A percentile compares a stretch with the other conserved stretches of the same genome.
phyloP scores from a whole-genome alignment of 169 alveolate species.

The Cryptosporidium viatorum region DNA sequence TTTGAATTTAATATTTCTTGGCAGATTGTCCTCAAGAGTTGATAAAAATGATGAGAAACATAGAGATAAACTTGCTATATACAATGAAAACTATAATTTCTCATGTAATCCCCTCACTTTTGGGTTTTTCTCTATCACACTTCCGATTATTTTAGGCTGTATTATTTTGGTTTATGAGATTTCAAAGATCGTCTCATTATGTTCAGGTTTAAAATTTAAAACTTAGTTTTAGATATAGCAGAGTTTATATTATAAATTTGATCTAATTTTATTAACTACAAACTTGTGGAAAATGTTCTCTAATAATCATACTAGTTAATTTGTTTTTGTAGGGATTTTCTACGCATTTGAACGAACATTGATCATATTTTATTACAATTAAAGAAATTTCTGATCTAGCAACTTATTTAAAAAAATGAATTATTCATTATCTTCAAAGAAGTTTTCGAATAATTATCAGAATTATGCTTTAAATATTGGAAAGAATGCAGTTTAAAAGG shows the following conservation, averaged over 20 bases:
- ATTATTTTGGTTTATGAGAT: slow-evolving; percentile 22
- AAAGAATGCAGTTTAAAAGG: neutral
- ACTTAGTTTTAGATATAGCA: neutral
- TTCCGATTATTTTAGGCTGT: slow-evolving; percentile 26
- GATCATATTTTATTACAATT: no score
- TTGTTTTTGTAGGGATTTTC: no score
- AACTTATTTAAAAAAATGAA: no score
- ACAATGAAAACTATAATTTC: neutral
- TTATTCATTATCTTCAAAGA: no score
- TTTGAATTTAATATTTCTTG: slow-evolving; percentile 39
- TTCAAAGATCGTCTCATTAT: neutral
- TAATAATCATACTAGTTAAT: no score
- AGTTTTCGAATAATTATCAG: neutral
- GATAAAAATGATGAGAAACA: slow-evolving; percentile 2
- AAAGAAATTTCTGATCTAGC: no score
- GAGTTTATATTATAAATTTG: neutral
- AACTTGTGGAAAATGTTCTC: no score
- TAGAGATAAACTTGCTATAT: neutral
- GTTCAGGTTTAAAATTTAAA: neutral
- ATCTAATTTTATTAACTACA: no score
- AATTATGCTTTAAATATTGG: no score
- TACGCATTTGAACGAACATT: neutral
- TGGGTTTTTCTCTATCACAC: slow-evolving; percentile 37
- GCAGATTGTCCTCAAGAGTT: slow-evolving; percentile 24
- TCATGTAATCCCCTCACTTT: slow-evolving; percentile 51